Percentiles rank a stretch among this genome's conserved stretches.
Conservation (phyloP, 495 filamentous ascomycete genomes). For the Pyrenula aspistea region DNA sequence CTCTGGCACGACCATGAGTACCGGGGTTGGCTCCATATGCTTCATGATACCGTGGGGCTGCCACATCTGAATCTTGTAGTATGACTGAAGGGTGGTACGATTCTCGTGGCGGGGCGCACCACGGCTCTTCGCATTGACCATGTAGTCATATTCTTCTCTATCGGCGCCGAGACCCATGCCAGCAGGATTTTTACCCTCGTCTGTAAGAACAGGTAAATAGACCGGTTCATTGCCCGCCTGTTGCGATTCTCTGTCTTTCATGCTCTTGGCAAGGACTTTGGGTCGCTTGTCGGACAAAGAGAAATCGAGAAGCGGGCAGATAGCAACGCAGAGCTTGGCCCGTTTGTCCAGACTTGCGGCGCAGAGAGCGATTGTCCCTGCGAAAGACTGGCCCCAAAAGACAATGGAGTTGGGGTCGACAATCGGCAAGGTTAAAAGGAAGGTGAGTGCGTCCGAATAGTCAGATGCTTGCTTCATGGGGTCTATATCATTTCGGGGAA, state of each 20-base stretch:
- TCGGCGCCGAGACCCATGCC: conserved; percentile 12
- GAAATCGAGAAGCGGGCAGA: not conserved
- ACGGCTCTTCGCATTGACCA: conserved; percentile 1
- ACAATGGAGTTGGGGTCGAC: conserved; percentile 16
- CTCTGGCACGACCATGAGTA: conserved; percentile 15
- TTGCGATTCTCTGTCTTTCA: conserved; percentile 16
- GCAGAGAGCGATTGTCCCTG: conserved; percentile 7
- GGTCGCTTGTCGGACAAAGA: not conserved
- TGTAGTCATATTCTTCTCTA: conserved; percentile 9
- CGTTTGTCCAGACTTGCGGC: conserved; percentile 16
- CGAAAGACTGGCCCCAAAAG: conserved; percentile 26
- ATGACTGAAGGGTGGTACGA: conserved; percentile 9
- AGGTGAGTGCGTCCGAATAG: conserved; percentile 18
- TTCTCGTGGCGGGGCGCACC: conserved; percentile 4
- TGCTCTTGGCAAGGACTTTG: conserved; percentile 8
- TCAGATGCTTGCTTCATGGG: conserved; percentile 18
- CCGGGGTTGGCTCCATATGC: conserved; percentile 6
- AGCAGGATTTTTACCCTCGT: conserved; percentile 22
- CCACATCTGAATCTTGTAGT: conserved; percentile 13
- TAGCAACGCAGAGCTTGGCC: conserved; percentile 4
- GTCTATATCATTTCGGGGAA: conserved; percentile 20
- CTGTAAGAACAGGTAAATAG: conserved; percentile 13
- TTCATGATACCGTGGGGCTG: conserved; percentile 10
- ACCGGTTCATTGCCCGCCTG: conserved; percentile 9
- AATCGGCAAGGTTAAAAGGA: conserved; percentile 7